Evolutionary conservation across 176 grass and related monocot species (phyloP).

Genomic region (Lolium multiflorum): DNA sequence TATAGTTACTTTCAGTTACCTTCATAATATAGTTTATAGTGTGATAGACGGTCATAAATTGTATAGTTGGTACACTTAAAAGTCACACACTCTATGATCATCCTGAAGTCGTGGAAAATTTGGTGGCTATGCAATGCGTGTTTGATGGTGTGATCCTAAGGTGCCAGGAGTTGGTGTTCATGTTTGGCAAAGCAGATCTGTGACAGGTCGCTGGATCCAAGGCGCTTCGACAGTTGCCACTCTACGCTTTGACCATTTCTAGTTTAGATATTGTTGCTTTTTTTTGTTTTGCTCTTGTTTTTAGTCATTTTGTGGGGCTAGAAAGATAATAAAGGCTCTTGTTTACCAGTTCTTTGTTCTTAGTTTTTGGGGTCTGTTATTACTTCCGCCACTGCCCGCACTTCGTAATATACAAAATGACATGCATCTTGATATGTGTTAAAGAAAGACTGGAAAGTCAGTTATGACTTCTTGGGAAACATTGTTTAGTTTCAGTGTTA

Average conservation of each 20-base stretch:
- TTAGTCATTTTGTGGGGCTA: neutral
- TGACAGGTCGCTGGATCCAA: neutral
- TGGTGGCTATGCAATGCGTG: neutral
- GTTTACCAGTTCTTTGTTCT: conserved; percentile 13
- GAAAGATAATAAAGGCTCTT: neutral
- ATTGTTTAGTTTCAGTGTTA: conserved; percentile 6
- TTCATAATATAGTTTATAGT: neutral
- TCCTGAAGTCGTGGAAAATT: neutral
- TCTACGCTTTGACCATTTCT: neutral
- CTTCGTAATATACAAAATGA: neutral
- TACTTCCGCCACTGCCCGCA: neutral
- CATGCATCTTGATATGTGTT: neutral
- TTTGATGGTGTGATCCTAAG: conserved; percentile 19
- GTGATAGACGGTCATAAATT: neutral
- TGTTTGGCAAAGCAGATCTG: neutral
- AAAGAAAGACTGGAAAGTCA: neutral
- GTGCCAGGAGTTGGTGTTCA: neutral
- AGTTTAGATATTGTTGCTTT: neutral
- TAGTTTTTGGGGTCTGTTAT: neutral
- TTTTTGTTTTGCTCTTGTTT: neutral
- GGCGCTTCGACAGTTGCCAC: neutral
- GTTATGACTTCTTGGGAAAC: neutral
- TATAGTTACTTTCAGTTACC: neutral
- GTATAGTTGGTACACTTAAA: neutral
- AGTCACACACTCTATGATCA: neutral